phyloP scores from a whole-genome alignment of 192 early-diverging fungal species.

The Entomortierella beljakovae region DNA sequence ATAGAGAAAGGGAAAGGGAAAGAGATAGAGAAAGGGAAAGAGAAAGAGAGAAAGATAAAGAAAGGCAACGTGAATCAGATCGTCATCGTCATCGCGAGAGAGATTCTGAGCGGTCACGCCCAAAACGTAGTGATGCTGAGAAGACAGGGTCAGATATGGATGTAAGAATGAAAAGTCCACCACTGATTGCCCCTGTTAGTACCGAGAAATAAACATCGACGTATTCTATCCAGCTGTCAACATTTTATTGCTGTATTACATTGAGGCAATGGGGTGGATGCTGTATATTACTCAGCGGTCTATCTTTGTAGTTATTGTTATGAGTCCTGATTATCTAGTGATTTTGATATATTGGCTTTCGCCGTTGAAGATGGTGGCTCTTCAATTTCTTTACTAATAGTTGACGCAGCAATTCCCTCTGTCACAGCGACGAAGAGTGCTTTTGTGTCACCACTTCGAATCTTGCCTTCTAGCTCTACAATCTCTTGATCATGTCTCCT shows the following conservation, averaged over 20 bases:
- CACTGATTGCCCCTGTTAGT: background rate
- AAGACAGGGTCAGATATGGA: conserved; percentile 3
- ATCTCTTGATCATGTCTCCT: conserved; percentile 61
- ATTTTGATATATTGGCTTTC: background rate
- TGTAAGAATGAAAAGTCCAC: conserved; percentile 26
- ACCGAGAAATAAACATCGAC: background rate
- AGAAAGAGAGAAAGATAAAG: background rate
- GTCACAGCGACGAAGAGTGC: conserved; percentile 15
- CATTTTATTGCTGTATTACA: background rate
- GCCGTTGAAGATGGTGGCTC: background rate
- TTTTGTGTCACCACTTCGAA: conserved; percentile 36
- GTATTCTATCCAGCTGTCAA: background rate
- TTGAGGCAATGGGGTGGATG: background rate
- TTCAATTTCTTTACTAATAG: background rate
- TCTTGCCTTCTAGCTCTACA: conserved; percentile 49
- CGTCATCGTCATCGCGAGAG: conserved; percentile 15
- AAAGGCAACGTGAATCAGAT: conserved; percentile 12
- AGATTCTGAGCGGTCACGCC: conserved; percentile 8
- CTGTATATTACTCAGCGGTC: background rate
- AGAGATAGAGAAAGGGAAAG: conserved; percentile 5
- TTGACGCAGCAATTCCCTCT: conserved; percentile 24
- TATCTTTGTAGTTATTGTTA: background rate
- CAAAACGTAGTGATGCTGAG: background rate
- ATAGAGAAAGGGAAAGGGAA: background rate
- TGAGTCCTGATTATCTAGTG: background rate